Evolutionary conservation across 2,329 filamentous ascomycete genomes (phyloP).

Genomic region (Curvularia sp.): DNA sequence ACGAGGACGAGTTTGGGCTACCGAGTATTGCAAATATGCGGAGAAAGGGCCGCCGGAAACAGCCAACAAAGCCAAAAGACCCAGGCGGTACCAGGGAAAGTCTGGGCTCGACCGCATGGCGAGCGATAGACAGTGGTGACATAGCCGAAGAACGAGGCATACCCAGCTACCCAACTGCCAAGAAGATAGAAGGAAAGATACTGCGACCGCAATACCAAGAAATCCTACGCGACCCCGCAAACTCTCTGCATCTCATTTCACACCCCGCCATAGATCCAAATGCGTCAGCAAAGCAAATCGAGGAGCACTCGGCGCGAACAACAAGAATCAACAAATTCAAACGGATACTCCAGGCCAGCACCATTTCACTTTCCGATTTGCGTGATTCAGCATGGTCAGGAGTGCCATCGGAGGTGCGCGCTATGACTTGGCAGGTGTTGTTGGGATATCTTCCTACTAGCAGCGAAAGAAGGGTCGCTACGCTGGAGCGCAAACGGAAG

Average conservation of each 20-base stretch:
- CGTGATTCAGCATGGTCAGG: slow-evolving; percentile 91
- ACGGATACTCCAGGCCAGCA: slow-evolving; percentile 88
- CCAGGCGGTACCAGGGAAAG: slow-evolving; percentile 45
- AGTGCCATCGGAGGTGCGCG: slow-evolving; percentile 90
- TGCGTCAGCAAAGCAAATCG: slow-evolving; percentile 81
- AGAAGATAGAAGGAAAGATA: slow-evolving; percentile 93
- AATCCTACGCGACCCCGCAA: slow-evolving; percentile 83
- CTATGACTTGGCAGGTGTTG: slow-evolving; percentile 98
- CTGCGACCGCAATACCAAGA: slow-evolving; percentile 97
- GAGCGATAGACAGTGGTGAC: slow-evolving; percentile 82
- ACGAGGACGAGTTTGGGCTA: slow-evolving; percentile 94
- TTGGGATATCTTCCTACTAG: slow-evolving; percentile 97
- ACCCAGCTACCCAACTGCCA: slow-evolving; percentile 83
- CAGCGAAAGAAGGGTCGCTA: slow-evolving; percentile 87
- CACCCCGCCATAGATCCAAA: slow-evolving; percentile 77
- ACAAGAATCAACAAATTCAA: slow-evolving; percentile 99
- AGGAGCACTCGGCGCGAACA: slow-evolving; percentile 85
- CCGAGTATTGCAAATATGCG: slow-evolving; percentile 93
- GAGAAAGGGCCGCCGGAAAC: slow-evolving; percentile 65
- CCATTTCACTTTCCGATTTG: slow-evolving; percentile 83
- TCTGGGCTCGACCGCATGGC: slow-evolving; percentile 51
- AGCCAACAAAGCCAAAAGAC: slow-evolving; percentile 54
- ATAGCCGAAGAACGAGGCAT: slow-evolving; percentile 89
- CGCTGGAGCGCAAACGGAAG: slow-evolving; percentile 90
- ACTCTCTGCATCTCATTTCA: slow-evolving; percentile 91